These are phyloP conservation scores for Musa itinerans DNA, from an alignment of 176 grass and related monocot species.

Conservation along the genomic window DNA sequence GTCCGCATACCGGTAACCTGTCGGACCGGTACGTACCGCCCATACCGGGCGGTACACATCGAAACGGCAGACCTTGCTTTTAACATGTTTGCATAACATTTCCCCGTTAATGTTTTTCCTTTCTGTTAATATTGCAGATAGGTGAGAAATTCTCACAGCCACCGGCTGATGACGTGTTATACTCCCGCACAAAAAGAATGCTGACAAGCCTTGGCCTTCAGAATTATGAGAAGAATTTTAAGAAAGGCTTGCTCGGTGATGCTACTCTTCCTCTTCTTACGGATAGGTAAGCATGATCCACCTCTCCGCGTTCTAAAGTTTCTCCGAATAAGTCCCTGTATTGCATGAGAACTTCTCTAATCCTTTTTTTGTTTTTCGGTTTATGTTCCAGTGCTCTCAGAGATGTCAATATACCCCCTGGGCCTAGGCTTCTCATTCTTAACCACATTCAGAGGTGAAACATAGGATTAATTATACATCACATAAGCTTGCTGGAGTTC, in stretches of 20 bases:
- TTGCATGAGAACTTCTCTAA: not conserved
- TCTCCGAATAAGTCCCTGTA: not conserved
- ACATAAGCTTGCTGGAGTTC: not conserved
- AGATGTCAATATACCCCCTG: constrained; percentile 91
- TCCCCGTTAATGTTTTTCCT: not conserved
- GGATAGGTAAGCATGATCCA: constrained; percentile 44
- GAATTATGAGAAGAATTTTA: constrained; percentile 97
- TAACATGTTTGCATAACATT: not conserved
- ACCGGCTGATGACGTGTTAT: constrained; percentile 52
- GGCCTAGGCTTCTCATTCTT: constrained; percentile 90
- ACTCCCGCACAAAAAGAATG: constrained; percentile 66
- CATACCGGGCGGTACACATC: no score
- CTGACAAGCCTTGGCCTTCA: constrained; percentile 70
- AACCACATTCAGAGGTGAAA: constrained; percentile 83
- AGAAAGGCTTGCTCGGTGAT: constrained; percentile 90
- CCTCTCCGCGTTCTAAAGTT: not conserved
- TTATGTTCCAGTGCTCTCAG: constrained; percentile 67
- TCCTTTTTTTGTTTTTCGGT: not conserved
- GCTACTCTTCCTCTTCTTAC: constrained; percentile 73
- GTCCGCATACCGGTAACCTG: no score
- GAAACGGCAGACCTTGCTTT: no score
- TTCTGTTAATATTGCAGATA: constrained; percentile 38
- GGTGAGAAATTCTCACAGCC: constrained; percentile 83
- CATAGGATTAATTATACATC: not conserved
- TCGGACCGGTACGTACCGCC: no score